A percentile compares a stretch with the other conserved stretches of the same genome.
These are phyloP conservation scores for Acmispon strigosus DNA, from an alignment of 306 rosid genomes.

Conservation along the genomic window DNA sequence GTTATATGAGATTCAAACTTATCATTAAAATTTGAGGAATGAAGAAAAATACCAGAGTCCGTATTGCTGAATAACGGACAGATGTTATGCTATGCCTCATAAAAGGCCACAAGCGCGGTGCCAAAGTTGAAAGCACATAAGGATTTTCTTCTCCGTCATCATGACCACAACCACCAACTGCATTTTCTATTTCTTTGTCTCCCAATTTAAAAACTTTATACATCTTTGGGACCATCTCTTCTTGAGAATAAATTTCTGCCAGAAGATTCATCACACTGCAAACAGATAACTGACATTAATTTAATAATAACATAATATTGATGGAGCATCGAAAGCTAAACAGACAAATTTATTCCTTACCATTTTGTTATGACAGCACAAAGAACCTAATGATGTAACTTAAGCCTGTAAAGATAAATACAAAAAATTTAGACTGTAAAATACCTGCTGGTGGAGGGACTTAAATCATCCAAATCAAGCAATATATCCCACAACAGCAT, in stretches of 20 bases:
- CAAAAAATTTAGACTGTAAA: not conserved
- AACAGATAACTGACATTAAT: constrained; percentile 24
- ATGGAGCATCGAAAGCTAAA: not conserved
- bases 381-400: not conserved
- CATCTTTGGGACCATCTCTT: constrained; percentile 83
- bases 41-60: constrained; percentile 68
- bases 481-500: constrained; percentile 94
- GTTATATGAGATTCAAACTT: not conserved
- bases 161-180: constrained; percentile 34
- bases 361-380: not conserved
- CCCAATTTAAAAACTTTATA: constrained; percentile 41
- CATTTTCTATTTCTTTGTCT: constrained; percentile 51
- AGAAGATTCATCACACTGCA: constrained; percentile 98
- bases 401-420: not conserved
- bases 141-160: constrained; percentile 60
- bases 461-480: constrained; percentile 97
- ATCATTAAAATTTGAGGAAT: not conserved
- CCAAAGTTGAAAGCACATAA: constrained; percentile 65
- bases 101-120: constrained; percentile 96
- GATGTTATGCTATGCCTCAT: constrained; percentile 94
- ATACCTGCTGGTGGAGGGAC: constrained; percentile 99
- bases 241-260: constrained; percentile 95
- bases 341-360: not conserved
- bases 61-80: constrained; percentile 87
- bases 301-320: not conserved